Conservation (phyloP, 441 rosid species). For the Iberis amara region DNA sequence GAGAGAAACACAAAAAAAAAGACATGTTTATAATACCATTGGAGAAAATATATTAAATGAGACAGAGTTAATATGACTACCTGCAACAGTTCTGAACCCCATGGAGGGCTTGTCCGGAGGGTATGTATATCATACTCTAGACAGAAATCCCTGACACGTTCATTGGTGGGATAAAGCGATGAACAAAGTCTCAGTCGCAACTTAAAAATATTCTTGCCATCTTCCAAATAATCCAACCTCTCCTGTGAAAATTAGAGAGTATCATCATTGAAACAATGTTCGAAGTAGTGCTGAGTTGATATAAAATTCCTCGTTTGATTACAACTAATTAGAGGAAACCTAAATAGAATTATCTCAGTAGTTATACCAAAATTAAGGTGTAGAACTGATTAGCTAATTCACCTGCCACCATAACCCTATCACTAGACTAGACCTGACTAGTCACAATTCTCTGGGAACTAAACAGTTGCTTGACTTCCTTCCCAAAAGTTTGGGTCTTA, state of each 20-base stretch:
- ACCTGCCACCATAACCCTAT: background rate
- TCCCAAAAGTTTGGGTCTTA: slow-evolving; percentile 9
- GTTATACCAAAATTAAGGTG: slow-evolving; percentile 8
- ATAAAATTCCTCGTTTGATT: slow-evolving; percentile 13
- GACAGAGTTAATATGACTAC: slow-evolving; percentile 36
- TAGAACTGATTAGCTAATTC: slow-evolving; percentile 11
- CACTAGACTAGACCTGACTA: slow-evolving; percentile 16
- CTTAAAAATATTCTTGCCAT: slow-evolving; percentile 83
- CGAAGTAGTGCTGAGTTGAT: slow-evolving; percentile 13
- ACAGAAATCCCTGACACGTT: slow-evolving; percentile 94
- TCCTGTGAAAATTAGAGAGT: slow-evolving; percentile 47
- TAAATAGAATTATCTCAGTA: slow-evolving; percentile 6
- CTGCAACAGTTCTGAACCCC: slow-evolving; percentile 99
- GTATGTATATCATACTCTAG: slow-evolving; percentile 99
- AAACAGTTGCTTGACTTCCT: slow-evolving; percentile 2
- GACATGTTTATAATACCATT: slow-evolving; percentile 9
- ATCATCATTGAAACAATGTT: slow-evolving; percentile 7
- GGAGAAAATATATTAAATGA: slow-evolving; percentile 11
- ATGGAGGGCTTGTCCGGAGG: slow-evolving; percentile 92
- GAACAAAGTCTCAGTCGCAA: slow-evolving; percentile 93
- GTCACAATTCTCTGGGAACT: slow-evolving; percentile 4
- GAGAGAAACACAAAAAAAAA: slow-evolving; percentile 26
- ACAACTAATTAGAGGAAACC: slow-evolving; percentile 5
- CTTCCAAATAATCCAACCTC: slow-evolving; percentile 96
- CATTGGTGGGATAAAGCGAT: slow-evolving; percentile 85